Conservation (phyloP, 805 yeast species). For the Cyberlindnera americana region DNA sequence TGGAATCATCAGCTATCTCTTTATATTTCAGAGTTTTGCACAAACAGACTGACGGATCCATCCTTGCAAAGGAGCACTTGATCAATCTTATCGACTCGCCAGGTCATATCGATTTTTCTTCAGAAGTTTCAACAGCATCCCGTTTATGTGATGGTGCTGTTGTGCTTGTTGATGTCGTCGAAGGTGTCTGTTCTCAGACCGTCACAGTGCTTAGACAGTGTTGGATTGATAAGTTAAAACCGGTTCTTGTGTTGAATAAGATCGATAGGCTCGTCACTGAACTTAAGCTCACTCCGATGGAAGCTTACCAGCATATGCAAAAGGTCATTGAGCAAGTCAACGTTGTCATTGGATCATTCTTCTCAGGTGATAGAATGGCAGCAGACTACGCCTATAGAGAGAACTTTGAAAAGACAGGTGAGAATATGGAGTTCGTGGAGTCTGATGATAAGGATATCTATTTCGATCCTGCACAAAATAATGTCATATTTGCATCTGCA, state of each 20-base stretch:
- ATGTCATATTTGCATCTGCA: conserved; percentile 88
- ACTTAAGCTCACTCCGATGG: conserved; percentile 74
- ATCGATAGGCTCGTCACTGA: conserved; percentile 84
- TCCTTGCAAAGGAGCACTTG: conserved; percentile 67
- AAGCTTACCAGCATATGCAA: conserved; percentile 78
- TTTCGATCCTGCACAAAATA: conserved; percentile 82
- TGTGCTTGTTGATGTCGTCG: conserved; percentile 92
- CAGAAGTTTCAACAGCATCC: conserved; percentile 95
- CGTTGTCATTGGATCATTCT: conserved; percentile 90
- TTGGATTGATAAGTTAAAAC: conserved; percentile 89
- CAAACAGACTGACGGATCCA: conserved; percentile 36
- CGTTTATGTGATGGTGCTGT: conserved; percentile 96
- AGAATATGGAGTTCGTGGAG: conserved; percentile 60
- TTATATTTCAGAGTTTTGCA: conserved; percentile 75
- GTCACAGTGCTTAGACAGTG: conserved; percentile 92
- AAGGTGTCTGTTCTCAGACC: conserved; percentile 97
- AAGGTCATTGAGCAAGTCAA: conserved; percentile 89
- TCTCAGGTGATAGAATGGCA: conserved; percentile 88
- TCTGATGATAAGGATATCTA: conserved; percentile 78
- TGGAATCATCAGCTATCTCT: conserved; percentile 96
- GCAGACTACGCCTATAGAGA: conserved; percentile 80
- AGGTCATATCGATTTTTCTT: conserved; percentile 97
- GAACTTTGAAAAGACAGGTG: conserved; percentile 42
- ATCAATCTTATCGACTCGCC: conserved; percentile 96
- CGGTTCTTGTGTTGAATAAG: conserved; percentile 84